Conservation (phyloP, 2,329 filamentous ascomycete species). For the Stenocarpella maydis region DNA sequence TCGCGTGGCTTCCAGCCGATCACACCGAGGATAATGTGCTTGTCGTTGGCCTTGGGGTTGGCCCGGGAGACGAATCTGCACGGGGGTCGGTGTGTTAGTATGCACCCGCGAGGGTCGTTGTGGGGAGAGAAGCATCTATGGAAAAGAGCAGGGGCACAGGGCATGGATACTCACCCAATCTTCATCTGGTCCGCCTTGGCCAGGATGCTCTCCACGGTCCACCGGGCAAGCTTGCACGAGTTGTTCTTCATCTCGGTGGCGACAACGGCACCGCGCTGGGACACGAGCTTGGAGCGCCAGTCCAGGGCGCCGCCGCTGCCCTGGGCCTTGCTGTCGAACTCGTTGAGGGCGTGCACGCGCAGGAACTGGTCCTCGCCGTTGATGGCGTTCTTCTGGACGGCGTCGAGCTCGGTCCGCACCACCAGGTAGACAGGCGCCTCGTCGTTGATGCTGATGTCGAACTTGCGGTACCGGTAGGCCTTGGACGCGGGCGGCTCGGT, state of each 20-base stretch:
- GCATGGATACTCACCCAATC: conserved; percentile 74
- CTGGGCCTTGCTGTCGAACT: conserved; percentile 98
- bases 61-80: conserved; percentile 90
- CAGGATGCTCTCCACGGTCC: conserved; percentile 96
- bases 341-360: conserved; percentile 95
- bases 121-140: neutral
- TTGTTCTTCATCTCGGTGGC: conserved; percentile 99
- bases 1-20: conserved; percentile 98
- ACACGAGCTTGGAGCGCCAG: conserved; percentile 94
- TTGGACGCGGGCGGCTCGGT: conserved; percentile 94
- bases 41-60: conserved; percentile 91
- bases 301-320: conserved; percentile 94
- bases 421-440: conserved; percentile 93
- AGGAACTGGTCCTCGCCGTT: conserved; percentile 91
- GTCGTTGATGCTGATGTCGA: conserved; percentile 93
- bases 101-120: conserved; percentile 19
- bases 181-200: conserved; percentile 99
- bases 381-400: conserved; percentile 93
- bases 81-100: neutral
- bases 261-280: conserved; percentile 94
- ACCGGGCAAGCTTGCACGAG: conserved; percentile 96
- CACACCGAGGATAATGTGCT: conserved; percentile 94
- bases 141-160: neutral
- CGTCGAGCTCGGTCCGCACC: conserved; percentile 94
- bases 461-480: conserved; percentile 97